Base-by-base conservation (phyloP, 192 early-diverging fungal genomes). In the Podila verticillata region DNA sequence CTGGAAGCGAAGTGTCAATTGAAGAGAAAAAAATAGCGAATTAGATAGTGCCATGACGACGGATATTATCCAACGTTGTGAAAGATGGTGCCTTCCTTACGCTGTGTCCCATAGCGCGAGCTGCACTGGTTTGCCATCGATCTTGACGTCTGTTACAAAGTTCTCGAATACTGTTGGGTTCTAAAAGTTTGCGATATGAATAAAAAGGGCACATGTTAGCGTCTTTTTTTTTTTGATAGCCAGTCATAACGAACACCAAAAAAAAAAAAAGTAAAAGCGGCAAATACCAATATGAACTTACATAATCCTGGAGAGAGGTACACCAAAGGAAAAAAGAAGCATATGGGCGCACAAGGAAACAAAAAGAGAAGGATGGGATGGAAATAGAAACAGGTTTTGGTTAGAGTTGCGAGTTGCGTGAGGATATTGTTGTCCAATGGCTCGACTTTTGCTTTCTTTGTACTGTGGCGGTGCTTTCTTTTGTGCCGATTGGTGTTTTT, bases 21-120 rank as follows among this genome's bases (percentile, higher is more conserved):
- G n/a, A n/a, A n/a, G 30, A 29, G 22, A 57, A 12, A 28, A 51
- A 57, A n/a, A 54, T 26, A n/a, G 2, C 12, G 6, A 22, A 54
- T 26, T 24, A 26, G n/a, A 54, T 5, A 54, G 51, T n/a, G 24
- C 1, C n/a, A 24, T n/a, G n/a, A 54, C 8, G n/a, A 12, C 51
- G 10, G 6, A 26, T 54, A 12, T 17, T 4, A 54, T n/a, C 7
- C n/a, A n/a, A 54, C n/a, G 22, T 10, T 54, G 51, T 7, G 17
- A 54, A 54, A 24, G 22, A 24, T 54, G 22, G 22, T 8, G 22
- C 1, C n/a, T 54, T 12, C 39, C 77, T 26, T 84, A 84, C 71
- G 97, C 96, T 69, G 97, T 98, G 92, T 99, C 97, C 96, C 96
- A 99, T 24, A 98, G 84, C 44, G 93, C 95, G 35, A 99, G 85